phyloP scores from a whole-genome alignment of 2,329 filamentous ascomycete species.

The Sodiomyces alkalinus region DNA sequence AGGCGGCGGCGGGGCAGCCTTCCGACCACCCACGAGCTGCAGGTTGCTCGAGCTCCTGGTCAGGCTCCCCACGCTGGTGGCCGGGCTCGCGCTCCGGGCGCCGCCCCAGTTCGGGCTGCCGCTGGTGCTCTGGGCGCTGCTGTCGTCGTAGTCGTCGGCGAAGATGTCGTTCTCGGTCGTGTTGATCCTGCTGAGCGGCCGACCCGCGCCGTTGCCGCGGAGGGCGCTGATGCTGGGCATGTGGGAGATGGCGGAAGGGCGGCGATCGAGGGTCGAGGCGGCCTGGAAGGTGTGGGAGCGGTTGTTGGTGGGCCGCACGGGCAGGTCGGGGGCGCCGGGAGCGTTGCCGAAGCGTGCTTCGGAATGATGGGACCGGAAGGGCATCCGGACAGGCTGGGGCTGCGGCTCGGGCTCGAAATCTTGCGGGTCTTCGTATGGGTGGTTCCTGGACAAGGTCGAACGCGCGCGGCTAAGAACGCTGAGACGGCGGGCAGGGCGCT shows the following conservation, averaged over 20 bases:
- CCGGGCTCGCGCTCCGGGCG: slow-evolving; percentile 36
- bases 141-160: slow-evolving; percentile 30
- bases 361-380: slow-evolving; percentile 22
- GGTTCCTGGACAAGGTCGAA: slow-evolving; percentile 25
- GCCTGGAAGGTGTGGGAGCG: slow-evolving; percentile 25
- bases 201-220: slow-evolving; percentile 22
- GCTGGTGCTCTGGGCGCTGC: slow-evolving; percentile 32
- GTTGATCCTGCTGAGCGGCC: slow-evolving; percentile 28
- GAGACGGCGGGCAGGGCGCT: slow-evolving; percentile 11
- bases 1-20: slow-evolving; percentile 25
- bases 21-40: slow-evolving; percentile 19
- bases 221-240: slow-evolving; percentile 18
- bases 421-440: slow-evolving; percentile 13
- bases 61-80: slow-evolving; percentile 39
- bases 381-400: slow-evolving; percentile 23
- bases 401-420: slow-evolving; percentile 17
- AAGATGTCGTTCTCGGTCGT: slow-evolving; percentile 29
- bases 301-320: slow-evolving; percentile 19
- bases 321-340: slow-evolving; percentile 18
- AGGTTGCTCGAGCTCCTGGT: slow-evolving; percentile 24
- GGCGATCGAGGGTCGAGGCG: slow-evolving; percentile 6
- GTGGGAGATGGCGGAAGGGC: slow-evolving; percentile 4
- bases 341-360: slow-evolving; percentile 13
- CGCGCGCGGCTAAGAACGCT: slow-evolving; percentile 7
- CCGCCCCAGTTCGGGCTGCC: slow-evolving; percentile 34